Evolutionary conservation across 371 early-diverging fungal genomes (phyloP).

Genomic region (Apophysomyces elegans): DNA sequence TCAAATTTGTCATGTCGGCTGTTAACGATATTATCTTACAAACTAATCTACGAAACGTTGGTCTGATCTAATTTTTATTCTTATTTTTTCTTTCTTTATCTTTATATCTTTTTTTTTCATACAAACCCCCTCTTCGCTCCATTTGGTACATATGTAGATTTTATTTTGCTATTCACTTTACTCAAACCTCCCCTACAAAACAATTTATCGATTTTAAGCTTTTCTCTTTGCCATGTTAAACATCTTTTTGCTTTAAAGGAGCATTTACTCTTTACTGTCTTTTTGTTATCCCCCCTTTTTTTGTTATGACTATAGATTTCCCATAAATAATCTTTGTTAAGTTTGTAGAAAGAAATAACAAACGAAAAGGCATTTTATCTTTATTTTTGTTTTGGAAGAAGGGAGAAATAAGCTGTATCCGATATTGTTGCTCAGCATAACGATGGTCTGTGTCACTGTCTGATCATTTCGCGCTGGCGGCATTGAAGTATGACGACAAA

Average conservation of each 20-base stretch:
- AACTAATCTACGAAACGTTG: slow-evolving; percentile 63
- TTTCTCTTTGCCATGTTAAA: neutral
- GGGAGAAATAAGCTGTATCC: too few species aligned
- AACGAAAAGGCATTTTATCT: too few species aligned
- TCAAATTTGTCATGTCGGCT: slow-evolving; percentile 70
- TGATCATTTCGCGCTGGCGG: too few species aligned
- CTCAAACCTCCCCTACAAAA: neutral
- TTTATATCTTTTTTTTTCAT: too few species aligned
- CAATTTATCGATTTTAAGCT: too few species aligned
- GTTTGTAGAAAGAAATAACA: too few species aligned
- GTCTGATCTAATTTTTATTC: slow-evolving; percentile 55
- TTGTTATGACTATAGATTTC: neutral
- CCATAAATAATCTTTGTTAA: slow-evolving; percentile 1
- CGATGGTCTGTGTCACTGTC: too few species aligned
- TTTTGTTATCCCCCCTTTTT: neutral
- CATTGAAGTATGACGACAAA: too few species aligned
- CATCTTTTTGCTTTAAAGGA: neutral
- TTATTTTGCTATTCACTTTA: neutral
- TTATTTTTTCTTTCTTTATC: neutral
- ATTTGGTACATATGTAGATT: slow-evolving; percentile 11
- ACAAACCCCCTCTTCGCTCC: too few species aligned
- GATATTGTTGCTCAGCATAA: too few species aligned
- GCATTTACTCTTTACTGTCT: neutral
- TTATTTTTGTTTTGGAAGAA: too few species aligned
- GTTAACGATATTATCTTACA: slow-evolving; percentile 76